Evolutionary conservation across 176 grass and related monocot genomes (phyloP).

Genomic region (Leersia perrieri): DNA sequence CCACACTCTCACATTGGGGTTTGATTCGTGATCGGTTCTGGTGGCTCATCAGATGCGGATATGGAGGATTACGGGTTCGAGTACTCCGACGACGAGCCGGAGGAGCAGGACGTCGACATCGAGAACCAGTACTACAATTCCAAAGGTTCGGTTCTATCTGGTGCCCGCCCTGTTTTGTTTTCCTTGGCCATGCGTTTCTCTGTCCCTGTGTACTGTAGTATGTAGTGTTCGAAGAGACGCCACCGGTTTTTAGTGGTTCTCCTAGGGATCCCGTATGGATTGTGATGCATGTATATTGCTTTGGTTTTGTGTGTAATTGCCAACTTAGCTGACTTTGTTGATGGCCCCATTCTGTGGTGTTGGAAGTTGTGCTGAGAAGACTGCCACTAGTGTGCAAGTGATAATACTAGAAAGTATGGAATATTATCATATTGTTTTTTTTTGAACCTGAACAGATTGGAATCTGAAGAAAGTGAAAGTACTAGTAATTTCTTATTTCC

Average conservation of each 20-base stretch:
- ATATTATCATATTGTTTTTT: background rate
- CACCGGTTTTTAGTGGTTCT: background rate
- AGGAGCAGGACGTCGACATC: constrained; percentile 98
- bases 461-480: background rate
- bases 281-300: background rate
- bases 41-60: constrained; percentile 66
- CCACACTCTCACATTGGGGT: background rate
- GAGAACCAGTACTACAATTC: constrained; percentile 99
- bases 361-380: background rate
- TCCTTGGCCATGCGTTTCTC: background rate
- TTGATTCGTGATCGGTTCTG: constrained; percentile 15
- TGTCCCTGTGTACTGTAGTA: background rate
- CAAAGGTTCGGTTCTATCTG: constrained; percentile 60
- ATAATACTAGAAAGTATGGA: too few relatives aligned
- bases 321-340: background rate
- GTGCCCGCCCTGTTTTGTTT: too few relatives aligned
- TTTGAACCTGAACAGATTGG: background rate
- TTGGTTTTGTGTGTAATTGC: background rate
- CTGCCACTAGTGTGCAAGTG: background rate
- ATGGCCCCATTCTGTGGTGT: background rate
- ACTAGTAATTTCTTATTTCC: background rate
- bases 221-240: background rate
- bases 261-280: background rate
- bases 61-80: constrained; percentile 99
- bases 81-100: constrained; percentile 94